Conservation (phyloP, 192 early-diverging fungal species). For the Backusella mclennaniae region DNA sequence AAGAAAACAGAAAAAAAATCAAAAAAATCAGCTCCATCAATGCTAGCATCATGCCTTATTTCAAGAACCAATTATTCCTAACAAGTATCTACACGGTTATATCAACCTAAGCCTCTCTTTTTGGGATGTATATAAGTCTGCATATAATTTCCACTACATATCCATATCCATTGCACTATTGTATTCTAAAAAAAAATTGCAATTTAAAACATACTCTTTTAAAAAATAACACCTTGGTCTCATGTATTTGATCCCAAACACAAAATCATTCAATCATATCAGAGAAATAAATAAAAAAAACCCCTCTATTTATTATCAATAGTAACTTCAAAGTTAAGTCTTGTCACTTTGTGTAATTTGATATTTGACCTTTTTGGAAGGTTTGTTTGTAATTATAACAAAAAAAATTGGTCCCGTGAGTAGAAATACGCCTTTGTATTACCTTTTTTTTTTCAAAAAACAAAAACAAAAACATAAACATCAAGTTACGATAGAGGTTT, state of each 20-base stretch:
- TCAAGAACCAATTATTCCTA: neutral
- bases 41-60: neutral
- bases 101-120: neutral
- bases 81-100: neutral
- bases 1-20: neutral
- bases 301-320: neutral
- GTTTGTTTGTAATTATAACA: constrained; percentile 1
- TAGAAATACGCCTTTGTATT: neutral
- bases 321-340: neutral
- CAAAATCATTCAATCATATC: neutral
- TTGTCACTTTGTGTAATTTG: neutral
- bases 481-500: neutral
- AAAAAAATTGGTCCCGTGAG: neutral
- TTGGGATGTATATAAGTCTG: constrained; percentile 7
- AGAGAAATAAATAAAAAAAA: neutral
- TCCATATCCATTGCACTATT: neutral
- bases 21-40: neutral
- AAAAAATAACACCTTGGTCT: neutral
- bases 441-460: neutral
- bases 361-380: neutral
- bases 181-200: neutral
- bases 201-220: neutral
- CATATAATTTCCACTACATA: neutral
- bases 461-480: neutral
- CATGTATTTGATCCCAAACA: neutral